These are phyloP conservation scores for Vigna angularis DNA, from an alignment of 306 rosid species.

Conservation along the genomic window DNA sequence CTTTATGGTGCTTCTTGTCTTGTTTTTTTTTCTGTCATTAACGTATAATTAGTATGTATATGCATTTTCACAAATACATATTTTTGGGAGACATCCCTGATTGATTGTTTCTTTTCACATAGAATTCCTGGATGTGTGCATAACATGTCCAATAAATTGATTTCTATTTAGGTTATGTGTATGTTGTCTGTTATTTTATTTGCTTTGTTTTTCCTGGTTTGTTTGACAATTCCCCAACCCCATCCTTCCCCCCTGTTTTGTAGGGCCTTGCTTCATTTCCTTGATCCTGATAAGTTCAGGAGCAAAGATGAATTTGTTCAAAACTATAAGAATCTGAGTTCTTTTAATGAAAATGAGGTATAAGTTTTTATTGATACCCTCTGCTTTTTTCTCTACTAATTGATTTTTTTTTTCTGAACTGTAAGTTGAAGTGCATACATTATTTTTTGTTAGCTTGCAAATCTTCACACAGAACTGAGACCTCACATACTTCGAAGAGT, in stretches of 20 bases:
- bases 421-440: slow-evolving; percentile 35
- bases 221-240: background rate
- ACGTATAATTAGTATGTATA: slow-evolving; percentile 6
- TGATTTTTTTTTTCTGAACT: slow-evolving; percentile 20
- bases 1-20: slow-evolving; percentile 27
- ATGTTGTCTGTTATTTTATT: slow-evolving; percentile 33
- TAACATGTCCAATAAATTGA: slow-evolving; percentile 8
- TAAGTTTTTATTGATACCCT: slow-evolving; percentile 22
- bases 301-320: slow-evolving; percentile 96
- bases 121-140: background rate
- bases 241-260: background rate
- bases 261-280: slow-evolving; percentile 99
- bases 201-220: background rate
- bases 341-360: slow-evolving; percentile 97
- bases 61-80: background rate
- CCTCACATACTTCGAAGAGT: slow-evolving; percentile 99
- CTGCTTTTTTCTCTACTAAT: slow-evolving; percentile 5
- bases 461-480: slow-evolving; percentile 96
- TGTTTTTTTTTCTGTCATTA: slow-evolving; percentile 7
- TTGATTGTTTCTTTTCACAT: slow-evolving; percentile 28
- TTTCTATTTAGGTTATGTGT: slow-evolving; percentile 20
- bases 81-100: slow-evolving; percentile 1
- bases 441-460: slow-evolving; percentile 76
- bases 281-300: slow-evolving; percentile 85
- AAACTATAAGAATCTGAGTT: slow-evolving; percentile 97